phyloP scores from a whole-genome alignment of 2,329 filamentous ascomycete genomes.

The Pseudonectria foliicola region DNA sequence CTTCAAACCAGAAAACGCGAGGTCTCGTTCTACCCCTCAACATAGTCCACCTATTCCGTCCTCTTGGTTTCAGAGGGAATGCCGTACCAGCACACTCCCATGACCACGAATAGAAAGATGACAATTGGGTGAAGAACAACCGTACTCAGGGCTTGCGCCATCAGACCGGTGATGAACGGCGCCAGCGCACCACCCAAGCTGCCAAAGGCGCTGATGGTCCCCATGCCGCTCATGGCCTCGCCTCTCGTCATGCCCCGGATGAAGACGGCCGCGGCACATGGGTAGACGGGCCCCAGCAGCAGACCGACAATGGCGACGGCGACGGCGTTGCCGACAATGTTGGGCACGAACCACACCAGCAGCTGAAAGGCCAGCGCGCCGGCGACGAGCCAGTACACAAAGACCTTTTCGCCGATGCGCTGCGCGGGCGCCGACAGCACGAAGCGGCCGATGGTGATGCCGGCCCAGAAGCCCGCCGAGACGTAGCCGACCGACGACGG shows the following conservation, averaged over 20 bases:
- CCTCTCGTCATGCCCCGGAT: slow-evolving; percentile 50
- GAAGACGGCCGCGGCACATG: slow-evolving; percentile 61
- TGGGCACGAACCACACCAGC: slow-evolving; percentile 72
- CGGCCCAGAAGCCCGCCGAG: slow-evolving; percentile 63
- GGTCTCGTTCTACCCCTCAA: neutral
- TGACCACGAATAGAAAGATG: slow-evolving; percentile 56
- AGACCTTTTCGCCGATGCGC: slow-evolving; percentile 61
- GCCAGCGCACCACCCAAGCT: slow-evolving; percentile 61
- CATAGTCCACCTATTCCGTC: slow-evolving; percentile 39
- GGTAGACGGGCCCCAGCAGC: slow-evolving; percentile 72
- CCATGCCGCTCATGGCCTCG: slow-evolving; percentile 56
- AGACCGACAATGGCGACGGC: slow-evolving; percentile 65
- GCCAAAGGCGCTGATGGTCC: slow-evolving; percentile 63
- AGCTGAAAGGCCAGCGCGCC: slow-evolving; percentile 63
- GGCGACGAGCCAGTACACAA: slow-evolving; percentile 55
- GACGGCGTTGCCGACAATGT: slow-evolving; percentile 63
- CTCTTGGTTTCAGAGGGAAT: slow-evolving; percentile 53
- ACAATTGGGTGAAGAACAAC: slow-evolving; percentile 62
- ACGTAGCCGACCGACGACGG: slow-evolving; percentile 72
- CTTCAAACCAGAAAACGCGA: too few relatives aligned
- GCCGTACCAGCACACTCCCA: slow-evolving; percentile 58
- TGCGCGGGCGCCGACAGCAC: slow-evolving; percentile 59
- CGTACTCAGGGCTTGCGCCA: slow-evolving; percentile 55
- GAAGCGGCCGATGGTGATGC: slow-evolving; percentile 72
- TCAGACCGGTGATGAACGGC: slow-evolving; percentile 57